Evolutionary conservation across 1,139 yeast species (phyloP), one percentile per base, ranked within the genome.

Genomic region (Candida sp.): DNA sequence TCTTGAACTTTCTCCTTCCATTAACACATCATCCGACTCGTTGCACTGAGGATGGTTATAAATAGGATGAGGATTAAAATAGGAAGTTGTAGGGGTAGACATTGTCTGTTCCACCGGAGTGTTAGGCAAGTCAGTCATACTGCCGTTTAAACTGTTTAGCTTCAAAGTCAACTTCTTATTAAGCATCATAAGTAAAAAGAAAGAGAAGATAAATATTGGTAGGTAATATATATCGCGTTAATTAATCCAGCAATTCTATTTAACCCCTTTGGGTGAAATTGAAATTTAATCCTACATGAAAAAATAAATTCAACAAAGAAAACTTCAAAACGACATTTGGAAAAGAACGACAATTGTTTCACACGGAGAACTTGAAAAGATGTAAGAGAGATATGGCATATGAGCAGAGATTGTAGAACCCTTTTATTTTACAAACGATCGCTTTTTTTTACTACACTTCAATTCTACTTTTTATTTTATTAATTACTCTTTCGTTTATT

Each of bases 21-120:
- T 66, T 41, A 73, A 59, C 30, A 73, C 62, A 52, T 73, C 79
- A 49, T 73, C 79, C 33, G 70, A 62, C 51, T 73, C 77, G 46
- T 61, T 70, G 50, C 67, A 68, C 34, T 49, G 50, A 5, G 71
- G 64, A 45, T 68, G 57, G 38, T 58, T 51, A 46, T 69, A 66
- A 5, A 69, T 45, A 3, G 57, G 46, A 11, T 33, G 38, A 39
- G 25, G 46, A 11, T 25, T 25, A 11, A 25, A 50, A 44, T 47
- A 39, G 62, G 70, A 6, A 64, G 70, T 75, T 32, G 67, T 47
- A 1, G 79, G 79, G 4, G 79, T 73, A 39, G 55, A 60, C 42
- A 70, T 53, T 1, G 77, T 73, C 49, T 73, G 78, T 39, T 73
- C 78, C 41, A 71, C 57, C 11, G 79, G 79, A 1, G 79, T 73